Conservation (phyloP, 1,139 yeast species). For the Martiniozyma asiatica region DNA sequence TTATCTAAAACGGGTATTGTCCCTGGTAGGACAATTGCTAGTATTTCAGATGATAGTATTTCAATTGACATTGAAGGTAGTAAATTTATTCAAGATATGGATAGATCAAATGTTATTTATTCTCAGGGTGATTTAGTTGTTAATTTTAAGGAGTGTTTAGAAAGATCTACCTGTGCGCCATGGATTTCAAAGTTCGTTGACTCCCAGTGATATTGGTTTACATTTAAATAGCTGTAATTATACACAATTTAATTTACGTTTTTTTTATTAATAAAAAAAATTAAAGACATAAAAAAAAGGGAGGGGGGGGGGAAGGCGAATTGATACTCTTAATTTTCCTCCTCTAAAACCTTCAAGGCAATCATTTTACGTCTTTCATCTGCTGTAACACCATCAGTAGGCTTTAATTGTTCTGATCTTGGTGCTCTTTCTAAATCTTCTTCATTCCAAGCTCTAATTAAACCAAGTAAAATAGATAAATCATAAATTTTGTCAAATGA, state of each 20-base stretch:
- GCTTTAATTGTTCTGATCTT: conserved; percentile 37
- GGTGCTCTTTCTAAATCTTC: conserved; percentile 67
- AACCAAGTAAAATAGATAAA: conserved; percentile 37
- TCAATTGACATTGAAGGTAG: too few species aligned
- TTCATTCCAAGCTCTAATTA: conserved; percentile 57
- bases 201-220: too few species aligned
- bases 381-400: background rate
- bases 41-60: conserved; percentile 24
- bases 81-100: too few species aligned
- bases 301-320: background rate
- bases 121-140: background rate
- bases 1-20: conserved; percentile 63
- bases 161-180: too few species aligned
- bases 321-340: conserved; percentile 34
- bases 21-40: conserved; percentile 44
- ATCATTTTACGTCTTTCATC: conserved; percentile 78
- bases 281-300: too few species aligned
- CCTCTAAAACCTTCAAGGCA: conserved; percentile 74
- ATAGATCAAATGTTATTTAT: too few species aligned
- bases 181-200: too few species aligned
- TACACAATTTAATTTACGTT: too few species aligned
- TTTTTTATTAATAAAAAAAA: too few species aligned
- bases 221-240: too few species aligned
- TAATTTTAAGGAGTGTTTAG: background rate
- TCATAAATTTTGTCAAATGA: conserved; percentile 45